Percentiles rank a stretch among this genome's conserved stretches.
phyloP scores from a whole-genome alignment of 306 rosid species.

The Oxytropis ochrocephala region DNA sequence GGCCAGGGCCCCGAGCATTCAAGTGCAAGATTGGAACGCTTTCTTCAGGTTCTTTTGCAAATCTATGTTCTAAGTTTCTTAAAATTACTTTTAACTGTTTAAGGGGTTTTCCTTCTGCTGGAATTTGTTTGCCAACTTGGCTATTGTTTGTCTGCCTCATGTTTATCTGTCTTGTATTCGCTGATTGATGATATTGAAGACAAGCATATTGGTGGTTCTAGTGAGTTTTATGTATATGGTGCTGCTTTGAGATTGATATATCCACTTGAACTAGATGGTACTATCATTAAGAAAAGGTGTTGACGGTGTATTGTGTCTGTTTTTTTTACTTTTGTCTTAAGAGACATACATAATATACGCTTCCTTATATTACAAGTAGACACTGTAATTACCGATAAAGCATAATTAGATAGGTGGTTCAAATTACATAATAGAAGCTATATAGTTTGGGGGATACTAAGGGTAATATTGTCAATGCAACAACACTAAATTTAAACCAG shows the following conservation, averaged over 20 bases:
- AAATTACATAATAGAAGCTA: too few species aligned
- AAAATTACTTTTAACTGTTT: neutral
- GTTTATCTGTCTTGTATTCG: conserved; percentile 7
- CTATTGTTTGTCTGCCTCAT: neutral
- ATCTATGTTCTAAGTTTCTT: conserved; percentile 14
- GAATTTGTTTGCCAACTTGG: neutral
- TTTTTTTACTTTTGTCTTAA: neutral
- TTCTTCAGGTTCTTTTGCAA: conserved; percentile 66
- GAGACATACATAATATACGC: neutral
- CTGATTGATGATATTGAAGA: conserved; percentile 9
- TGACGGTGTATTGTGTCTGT: neutral
- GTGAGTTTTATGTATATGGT: neutral
- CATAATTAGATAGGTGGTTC: too few species aligned
- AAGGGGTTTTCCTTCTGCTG: neutral
- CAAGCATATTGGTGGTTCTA: neutral
- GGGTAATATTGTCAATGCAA: neutral
- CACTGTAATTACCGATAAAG: neutral
- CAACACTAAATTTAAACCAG: neutral
- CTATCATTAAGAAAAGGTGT: neutral
- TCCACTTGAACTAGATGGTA: neutral
- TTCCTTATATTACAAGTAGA: neutral
- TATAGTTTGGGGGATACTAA: neutral
- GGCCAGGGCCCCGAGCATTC: conserved; percentile 99
- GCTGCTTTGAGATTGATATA: neutral
- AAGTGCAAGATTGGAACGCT: conserved; percentile 86